Evolutionary conservation across 805 yeast genomes (phyloP).

Genomic region (Ogataea pilisensis): DNA sequence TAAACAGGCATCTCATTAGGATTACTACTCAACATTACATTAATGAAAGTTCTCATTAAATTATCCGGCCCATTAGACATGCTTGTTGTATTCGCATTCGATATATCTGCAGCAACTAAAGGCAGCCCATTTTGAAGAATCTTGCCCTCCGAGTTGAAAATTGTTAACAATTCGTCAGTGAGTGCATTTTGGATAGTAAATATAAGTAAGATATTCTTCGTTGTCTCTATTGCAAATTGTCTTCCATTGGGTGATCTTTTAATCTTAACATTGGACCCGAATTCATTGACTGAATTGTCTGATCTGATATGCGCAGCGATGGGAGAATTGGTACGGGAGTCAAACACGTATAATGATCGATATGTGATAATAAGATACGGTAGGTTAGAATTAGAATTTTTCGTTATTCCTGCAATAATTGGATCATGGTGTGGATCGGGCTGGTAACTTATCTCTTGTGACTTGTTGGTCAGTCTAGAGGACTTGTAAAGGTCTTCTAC

Average conservation of each 20-base stretch:
- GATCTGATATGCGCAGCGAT: conserved; percentile 45
- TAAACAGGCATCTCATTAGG: conserved; percentile 27
- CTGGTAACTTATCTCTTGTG: conserved; percentile 10
- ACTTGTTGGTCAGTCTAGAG: conserved; percentile 7
- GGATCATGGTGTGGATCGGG: conserved; percentile 29
- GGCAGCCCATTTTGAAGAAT: conserved; percentile 34
- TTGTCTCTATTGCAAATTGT: conserved; percentile 39
- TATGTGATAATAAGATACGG: conserved; percentile 34
- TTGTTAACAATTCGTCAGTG: conserved; percentile 28
- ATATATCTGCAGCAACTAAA: conserved; percentile 9
- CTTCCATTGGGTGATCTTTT: conserved; percentile 34
- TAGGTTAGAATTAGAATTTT: conserved; percentile 7
- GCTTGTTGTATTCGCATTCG: background rate
- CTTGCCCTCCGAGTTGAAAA: conserved; percentile 28
- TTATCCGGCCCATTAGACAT: conserved; percentile 9
- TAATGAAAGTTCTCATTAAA: conserved; percentile 25
- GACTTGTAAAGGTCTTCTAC: conserved; percentile 16
- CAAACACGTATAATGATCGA: conserved; percentile 36
- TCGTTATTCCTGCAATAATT: conserved; percentile 29
- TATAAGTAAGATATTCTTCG: conserved; percentile 36
- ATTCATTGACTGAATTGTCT: conserved; percentile 37
- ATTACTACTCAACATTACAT: conserved; percentile 21
- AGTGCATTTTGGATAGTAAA: conserved; percentile 35
- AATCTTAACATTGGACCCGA: conserved; percentile 43
- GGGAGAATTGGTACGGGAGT: conserved; percentile 41